Percentiles rank a stretch among this genome's conserved stretches.
Evolutionary conservation across 306 rosid species (phyloP).

Genomic region (Casuarina cunninghamiana): DNA sequence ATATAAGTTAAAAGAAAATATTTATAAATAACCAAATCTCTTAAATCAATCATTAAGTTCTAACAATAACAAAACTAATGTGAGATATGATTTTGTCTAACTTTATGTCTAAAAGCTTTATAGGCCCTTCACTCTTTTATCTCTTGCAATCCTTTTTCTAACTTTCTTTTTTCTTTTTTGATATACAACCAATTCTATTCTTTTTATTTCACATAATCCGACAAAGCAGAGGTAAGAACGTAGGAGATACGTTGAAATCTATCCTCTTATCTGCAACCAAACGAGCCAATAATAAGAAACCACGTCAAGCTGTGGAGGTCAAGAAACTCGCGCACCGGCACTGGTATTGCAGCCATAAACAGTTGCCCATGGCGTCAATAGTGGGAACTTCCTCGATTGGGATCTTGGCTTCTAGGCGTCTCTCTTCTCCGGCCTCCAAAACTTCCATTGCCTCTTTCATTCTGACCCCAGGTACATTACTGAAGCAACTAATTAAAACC

Average conservation of each 20-base stretch:
- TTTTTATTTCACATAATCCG: neutral
- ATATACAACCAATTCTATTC: neutral
- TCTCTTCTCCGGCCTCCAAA: slow-evolving; percentile 44
- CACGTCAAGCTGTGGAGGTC: slow-evolving; percentile 24
- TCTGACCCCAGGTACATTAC: slow-evolving; percentile 54
- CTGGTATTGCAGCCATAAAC: neutral
- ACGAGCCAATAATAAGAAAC: slow-evolving; percentile 41
- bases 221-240: neutral
- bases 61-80: too few species aligned
- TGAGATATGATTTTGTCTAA: too few species aligned
- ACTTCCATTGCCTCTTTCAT: slow-evolving; percentile 49
- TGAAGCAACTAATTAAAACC: neutral
- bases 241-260: slow-evolving; percentile 36
- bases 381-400: slow-evolving; percentile 71
- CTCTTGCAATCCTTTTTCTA: neutral
- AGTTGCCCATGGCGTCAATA: slow-evolving; percentile 60
- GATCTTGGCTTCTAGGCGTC: slow-evolving; percentile 52
- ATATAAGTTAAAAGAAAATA: too few species aligned
- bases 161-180: neutral
- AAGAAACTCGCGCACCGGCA: slow-evolving; percentile 1
- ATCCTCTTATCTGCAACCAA: slow-evolving; percentile 68
- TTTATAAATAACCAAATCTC: too few species aligned
- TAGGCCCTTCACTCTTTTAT: neutral
- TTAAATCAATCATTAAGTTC: too few species aligned
- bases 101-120: too few species aligned